phyloP scores from a whole-genome alignment of 2,329 filamentous ascomycete genomes.

The Tolypocladium tundrense region DNA sequence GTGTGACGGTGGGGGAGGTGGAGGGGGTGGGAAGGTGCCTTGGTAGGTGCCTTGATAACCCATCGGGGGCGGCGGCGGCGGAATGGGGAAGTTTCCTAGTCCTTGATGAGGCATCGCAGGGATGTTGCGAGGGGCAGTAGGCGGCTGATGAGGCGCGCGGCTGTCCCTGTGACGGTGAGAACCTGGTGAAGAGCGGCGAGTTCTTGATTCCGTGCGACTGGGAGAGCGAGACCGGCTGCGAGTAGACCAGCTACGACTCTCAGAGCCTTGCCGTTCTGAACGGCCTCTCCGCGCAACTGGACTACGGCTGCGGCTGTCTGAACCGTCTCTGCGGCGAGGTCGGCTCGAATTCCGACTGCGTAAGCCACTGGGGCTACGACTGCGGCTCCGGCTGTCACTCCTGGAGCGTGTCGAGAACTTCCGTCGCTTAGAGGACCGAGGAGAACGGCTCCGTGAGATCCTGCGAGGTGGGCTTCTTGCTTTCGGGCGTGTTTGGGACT shows the following conservation, averaged over 20 bases:
- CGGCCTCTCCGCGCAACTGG: slow-evolving; percentile 6
- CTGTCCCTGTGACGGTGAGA: slow-evolving; percentile 4
- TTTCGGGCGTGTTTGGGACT: slow-evolving; percentile 14
- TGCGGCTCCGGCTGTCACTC: slow-evolving; percentile 18
- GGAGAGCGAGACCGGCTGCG: slow-evolving; percentile 10
- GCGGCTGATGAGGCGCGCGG: slow-evolving; percentile 16
- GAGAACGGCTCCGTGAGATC: slow-evolving; percentile 18
- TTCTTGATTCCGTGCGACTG: neutral
- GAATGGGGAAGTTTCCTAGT: neutral
- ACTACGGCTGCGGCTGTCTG: slow-evolving; percentile 9
- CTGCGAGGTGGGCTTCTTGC: slow-evolving; percentile 17
- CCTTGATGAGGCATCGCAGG: neutral
- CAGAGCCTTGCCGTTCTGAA: slow-evolving; percentile 10
- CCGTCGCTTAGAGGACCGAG: neutral
- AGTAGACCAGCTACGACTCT: slow-evolving; percentile 12
- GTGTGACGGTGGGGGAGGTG: slow-evolving; percentile 15
- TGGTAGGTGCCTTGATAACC: slow-evolving; percentile 30
- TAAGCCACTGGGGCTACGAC: slow-evolving; percentile 18
- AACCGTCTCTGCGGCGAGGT: slow-evolving; percentile 4
- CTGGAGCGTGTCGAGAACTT: neutral
- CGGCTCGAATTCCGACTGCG: slow-evolving; percentile 10
- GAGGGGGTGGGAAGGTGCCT: slow-evolving; percentile 30
- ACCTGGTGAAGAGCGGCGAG: slow-evolving; percentile 15
- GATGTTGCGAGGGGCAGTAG: neutral
- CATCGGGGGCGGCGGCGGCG: slow-evolving; percentile 12